phyloP scores from a whole-genome alignment of 1,139 yeast species.

The Candida glucosophila region DNA sequence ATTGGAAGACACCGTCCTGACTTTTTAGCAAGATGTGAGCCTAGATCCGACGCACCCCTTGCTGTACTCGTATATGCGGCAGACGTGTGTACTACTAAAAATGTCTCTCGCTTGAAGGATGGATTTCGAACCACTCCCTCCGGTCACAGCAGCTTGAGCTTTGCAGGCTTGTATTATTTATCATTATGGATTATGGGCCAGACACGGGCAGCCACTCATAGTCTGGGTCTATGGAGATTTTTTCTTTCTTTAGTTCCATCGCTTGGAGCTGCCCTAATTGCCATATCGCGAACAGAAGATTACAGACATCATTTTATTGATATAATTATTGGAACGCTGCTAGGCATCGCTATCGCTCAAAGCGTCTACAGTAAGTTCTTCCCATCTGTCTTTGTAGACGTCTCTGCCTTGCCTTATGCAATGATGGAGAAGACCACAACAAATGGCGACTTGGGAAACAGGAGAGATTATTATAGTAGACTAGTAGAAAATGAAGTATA shows the following conservation, averaged over 20 bases:
- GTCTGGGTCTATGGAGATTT: constrained; percentile 50
- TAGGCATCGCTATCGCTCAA: constrained; percentile 36
- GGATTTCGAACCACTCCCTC: constrained; percentile 78
- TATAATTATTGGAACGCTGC: constrained; percentile 47
- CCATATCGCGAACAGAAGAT: constrained; percentile 67
- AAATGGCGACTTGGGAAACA: too few relatives aligned
- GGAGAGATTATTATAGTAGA: background rate
- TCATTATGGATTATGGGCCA: constrained; percentile 64
- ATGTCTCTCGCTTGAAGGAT: constrained; percentile 39
- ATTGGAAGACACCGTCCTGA: constrained; percentile 78
- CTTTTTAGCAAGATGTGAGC: constrained; percentile 62
- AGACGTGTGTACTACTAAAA: constrained; percentile 53
- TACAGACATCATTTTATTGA: constrained; percentile 75
- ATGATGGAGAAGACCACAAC: constrained; percentile 10
- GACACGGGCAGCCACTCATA: constrained; percentile 24
- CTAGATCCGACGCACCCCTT: constrained; percentile 38
- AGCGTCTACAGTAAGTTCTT: constrained; percentile 35
- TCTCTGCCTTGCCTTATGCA: constrained; percentile 17
- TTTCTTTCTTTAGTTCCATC: constrained; percentile 27
- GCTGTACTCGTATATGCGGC: constrained; percentile 42
- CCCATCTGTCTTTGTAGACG: constrained; percentile 14
- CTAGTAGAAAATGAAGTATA: background rate
- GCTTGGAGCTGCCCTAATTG: constrained; percentile 56
- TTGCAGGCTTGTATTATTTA: constrained; percentile 58
- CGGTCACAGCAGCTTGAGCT: constrained; percentile 62